Base-by-base conservation (phyloP, 1,284 basidiomycete species). In the Boletus subluridellus region DNA sequence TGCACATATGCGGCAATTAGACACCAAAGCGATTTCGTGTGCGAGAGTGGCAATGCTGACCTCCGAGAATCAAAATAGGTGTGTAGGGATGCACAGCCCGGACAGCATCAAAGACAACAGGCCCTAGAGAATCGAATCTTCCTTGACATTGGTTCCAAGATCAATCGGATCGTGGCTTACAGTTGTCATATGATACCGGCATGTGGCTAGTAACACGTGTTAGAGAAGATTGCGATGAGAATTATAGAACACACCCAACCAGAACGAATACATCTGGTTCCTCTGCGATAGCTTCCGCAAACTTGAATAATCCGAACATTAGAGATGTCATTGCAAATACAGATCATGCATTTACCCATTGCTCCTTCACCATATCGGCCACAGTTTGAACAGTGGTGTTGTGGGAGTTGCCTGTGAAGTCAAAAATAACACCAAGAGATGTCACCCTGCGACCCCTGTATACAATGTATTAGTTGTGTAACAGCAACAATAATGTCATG, bases 261-360 rank as follows among this genome's bases (percentile, higher is more conserved):
- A 91, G 80, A 53, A 91, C 66, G 77, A 94, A 95, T 59, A 92
- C 78, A 70, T 94, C 92, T 15, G 92, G 92, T 66, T 87, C 85
- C 14, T 93, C 90, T 42, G 78, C 69, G 60, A 94, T 92, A 0
- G 87, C 90, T 17, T 92, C 86, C 0, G 76, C 66, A 69, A 94
- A 94, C 89, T 89, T 61, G 28, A n/a, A 54, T 34, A 8, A 49
- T 35, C 1, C 37, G 35, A 54, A 44, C 2, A 32, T 63, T 0
- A 54, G 37, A 49, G 24, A 37, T 2, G 11, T 28, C 0, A 8
- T 44, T 17, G 5, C 0, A 9, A 39, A 17, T 3, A 35, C 3
- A 47, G 3, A 39, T 24, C 28, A 50, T 21, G 34, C 9, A 65
- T 76, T 28, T 59, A 86, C 86, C 87, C 87, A 90, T 28, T 72